Percentiles rank a stretch among this genome's conserved stretches.
Conservation (phyloP, 495 filamentous ascomycete genomes). For the Aspergillus conjunctus region DNA sequence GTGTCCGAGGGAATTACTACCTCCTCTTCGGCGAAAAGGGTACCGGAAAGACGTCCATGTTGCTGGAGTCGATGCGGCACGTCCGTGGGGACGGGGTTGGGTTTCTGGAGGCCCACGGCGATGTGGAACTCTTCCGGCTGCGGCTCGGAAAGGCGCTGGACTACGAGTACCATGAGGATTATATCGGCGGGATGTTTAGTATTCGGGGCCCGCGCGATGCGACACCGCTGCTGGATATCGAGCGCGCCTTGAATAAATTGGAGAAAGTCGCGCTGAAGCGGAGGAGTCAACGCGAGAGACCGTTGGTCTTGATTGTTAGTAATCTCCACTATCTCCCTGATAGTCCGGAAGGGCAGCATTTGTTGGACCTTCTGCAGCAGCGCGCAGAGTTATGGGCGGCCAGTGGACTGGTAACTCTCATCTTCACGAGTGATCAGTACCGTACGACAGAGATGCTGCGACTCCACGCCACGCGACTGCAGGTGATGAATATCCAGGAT, state of each 20-base stretch:
- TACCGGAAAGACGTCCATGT: slow-evolving; percentile 95
- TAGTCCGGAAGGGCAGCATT: slow-evolving; percentile 85
- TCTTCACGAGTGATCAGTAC: slow-evolving; percentile 94
- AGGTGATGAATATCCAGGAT: slow-evolving; percentile 80
- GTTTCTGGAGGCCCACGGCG: slow-evolving; percentile 95
- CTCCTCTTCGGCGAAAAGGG: slow-evolving; percentile 94
- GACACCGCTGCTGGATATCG: slow-evolving; percentile 87
- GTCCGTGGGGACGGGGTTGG: slow-evolving; percentile 80
- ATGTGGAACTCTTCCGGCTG: slow-evolving; percentile 92
- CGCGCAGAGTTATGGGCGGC: slow-evolving; percentile 95
- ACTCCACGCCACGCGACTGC: slow-evolving; percentile 86
- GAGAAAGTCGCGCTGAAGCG: slow-evolving; percentile 89
- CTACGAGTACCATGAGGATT: slow-evolving; percentile 84
- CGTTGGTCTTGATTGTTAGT: slow-evolving; percentile 89
- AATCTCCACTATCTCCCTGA: slow-evolving; percentile 85
- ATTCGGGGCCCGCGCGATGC: slow-evolving; percentile 93
- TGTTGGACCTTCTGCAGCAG: slow-evolving; percentile 96
- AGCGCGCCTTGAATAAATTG: slow-evolving; percentile 93
- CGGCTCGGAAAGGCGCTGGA: slow-evolving; percentile 90
- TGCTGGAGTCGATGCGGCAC: slow-evolving; percentile 90
- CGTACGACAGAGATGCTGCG: slow-evolving; percentile 96
- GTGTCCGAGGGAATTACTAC: slow-evolving; percentile 77
- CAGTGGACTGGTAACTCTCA: slow-evolving; percentile 74
- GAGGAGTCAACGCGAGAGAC: slow-evolving; percentile 55
- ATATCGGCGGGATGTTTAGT: slow-evolving; percentile 94